phyloP scores from a whole-genome alignment of 2,329 filamentous ascomycete genomes.

The Cladosporium sp. region DNA sequence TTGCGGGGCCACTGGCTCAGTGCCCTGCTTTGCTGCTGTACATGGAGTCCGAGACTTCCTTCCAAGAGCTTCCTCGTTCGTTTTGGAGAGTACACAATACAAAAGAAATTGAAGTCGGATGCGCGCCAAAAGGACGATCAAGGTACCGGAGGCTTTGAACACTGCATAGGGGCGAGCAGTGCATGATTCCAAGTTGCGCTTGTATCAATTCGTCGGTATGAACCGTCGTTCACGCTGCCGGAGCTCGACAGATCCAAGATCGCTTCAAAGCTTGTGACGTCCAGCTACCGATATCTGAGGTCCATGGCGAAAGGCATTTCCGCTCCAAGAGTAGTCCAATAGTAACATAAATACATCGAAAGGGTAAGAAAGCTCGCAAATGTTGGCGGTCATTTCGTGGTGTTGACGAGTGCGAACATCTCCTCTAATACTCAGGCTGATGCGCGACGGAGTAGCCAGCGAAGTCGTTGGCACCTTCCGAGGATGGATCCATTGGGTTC shows the following conservation, averaged over 20 bases:
- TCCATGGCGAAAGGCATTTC: neutral
- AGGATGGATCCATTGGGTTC: constrained; percentile 45
- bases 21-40: constrained; percentile 10
- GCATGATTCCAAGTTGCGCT: too few species aligned
- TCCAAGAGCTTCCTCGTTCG: neutral
- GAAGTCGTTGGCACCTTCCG: constrained; percentile 43
- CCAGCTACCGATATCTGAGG: neutral
- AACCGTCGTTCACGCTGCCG: neutral
- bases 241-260: neutral
- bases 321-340: neutral
- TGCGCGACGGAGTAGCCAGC: constrained; percentile 21
- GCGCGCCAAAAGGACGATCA: neutral
- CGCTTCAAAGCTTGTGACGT: neutral
- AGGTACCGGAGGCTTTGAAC: neutral
- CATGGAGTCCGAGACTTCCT: neutral
- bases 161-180: neutral
- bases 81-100: neutral
- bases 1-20: neutral
- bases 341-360: constrained; percentile 13
- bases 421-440: constrained; percentile 13
- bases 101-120: neutral
- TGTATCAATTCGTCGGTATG: too few species aligned
- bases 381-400: neutral
- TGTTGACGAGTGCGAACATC: neutral
- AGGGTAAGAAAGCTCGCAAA: neutral